Conservation (phyloP, 345 rosid species). For the Linum trigynum region DNA sequence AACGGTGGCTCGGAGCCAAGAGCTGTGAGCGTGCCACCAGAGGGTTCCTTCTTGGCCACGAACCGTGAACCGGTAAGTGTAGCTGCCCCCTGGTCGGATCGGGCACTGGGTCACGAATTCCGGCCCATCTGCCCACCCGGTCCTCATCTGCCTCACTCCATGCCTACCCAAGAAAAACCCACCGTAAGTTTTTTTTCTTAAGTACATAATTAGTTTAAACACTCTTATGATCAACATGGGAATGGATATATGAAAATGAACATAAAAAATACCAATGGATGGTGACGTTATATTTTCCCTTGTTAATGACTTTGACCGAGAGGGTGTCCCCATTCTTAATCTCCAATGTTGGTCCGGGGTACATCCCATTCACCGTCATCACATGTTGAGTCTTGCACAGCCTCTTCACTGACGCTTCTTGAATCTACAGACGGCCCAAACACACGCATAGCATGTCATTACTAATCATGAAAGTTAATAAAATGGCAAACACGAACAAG, state of each 20-base stretch:
- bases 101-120: conserved; percentile 24
- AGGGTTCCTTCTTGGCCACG: conserved; percentile 26
- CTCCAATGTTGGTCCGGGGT: conserved; percentile 24
- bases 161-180: conserved; percentile 6
- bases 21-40: conserved; percentile 43
- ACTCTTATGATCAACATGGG: background rate
- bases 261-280: conserved; percentile 23
- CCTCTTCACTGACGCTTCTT: conserved; percentile 7
- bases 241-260: background rate
- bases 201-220: no score
- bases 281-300: conserved; percentile 26
- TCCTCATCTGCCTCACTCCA: conserved; percentile 24
- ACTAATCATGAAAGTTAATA: no score
- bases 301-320: conserved; percentile 22
- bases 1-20: conserved; percentile 31
- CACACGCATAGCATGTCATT: no score
- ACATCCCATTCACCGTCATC: conserved; percentile 4
- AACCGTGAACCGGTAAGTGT: conserved; percentile 20
- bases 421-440: background rate
- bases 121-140: conserved; percentile 25
- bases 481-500: no score
- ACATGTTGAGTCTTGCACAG: conserved; percentile 3
- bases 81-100: conserved; percentile 7
- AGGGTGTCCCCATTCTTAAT: conserved; percentile 28
- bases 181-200: background rate